Conservation (phyloP, 176 grass and related monocot genomes). For the Oryza officinalis region DNA sequence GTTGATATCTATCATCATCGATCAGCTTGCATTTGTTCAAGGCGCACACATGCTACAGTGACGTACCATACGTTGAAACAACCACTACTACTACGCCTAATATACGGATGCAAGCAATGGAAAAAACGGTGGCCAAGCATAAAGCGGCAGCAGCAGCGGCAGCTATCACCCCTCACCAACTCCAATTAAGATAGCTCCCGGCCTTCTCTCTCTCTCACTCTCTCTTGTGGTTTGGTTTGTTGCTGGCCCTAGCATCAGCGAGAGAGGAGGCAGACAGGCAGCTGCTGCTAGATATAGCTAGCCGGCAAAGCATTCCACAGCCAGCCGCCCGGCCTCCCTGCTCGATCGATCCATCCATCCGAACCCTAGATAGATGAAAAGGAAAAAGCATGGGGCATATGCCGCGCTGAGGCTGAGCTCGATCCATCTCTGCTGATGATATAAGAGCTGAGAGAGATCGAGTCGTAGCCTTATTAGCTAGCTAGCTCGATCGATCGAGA, state of each 20-base stretch:
- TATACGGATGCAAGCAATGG: constrained; percentile 29
- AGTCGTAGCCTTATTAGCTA: neutral
- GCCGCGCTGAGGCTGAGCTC: neutral
- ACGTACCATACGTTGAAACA: constrained; percentile 30
- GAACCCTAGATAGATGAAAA: constrained; percentile 64
- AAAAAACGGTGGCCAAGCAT: constrained; percentile 42
- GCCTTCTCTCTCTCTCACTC: neutral
- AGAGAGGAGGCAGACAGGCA: neutral
- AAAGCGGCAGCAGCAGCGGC: constrained; percentile 20
- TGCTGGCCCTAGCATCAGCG: neutral
- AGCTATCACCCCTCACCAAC: constrained; percentile 56
- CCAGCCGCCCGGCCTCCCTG: neutral
- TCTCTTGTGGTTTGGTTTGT: neutral
- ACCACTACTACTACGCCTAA: neutral
- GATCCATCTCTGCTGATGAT: neutral
- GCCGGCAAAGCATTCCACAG: constrained; percentile 30
- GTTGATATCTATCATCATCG: no score
- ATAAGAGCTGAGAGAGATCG: neutral
- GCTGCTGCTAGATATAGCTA: constrained; percentile 9
- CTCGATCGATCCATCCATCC: neutral
- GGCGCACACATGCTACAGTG: constrained; percentile 53
- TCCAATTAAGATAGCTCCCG: constrained; percentile 53
- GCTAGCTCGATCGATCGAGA: neutral
- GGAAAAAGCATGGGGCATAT: neutral
- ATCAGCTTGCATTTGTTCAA: constrained; percentile 11